A percentile compares a stretch with the other conserved stretches of the same genome.
These are phyloP conservation scores for Annulohypoxylon nitens DNA, from an alignment of 495 filamentous ascomycete genomes.

Conservation along the genomic window DNA sequence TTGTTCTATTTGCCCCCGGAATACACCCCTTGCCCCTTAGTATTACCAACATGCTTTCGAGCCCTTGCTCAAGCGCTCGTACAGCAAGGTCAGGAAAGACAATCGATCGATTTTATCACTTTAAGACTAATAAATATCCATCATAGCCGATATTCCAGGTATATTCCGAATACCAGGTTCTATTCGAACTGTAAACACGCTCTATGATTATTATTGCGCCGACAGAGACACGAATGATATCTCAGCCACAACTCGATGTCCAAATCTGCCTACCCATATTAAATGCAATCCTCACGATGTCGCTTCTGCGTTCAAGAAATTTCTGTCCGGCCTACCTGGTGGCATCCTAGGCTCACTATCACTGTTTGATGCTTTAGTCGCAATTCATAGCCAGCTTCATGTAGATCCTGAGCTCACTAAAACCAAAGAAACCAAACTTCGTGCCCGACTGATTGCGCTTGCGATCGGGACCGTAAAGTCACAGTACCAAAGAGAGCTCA, in stretches of 20 bases:
- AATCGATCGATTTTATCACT: not conserved
- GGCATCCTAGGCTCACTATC: conserved; percentile 78
- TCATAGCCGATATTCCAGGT: conserved; percentile 64
- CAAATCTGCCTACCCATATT: conserved; percentile 68
- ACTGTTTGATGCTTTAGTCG: conserved; percentile 74
- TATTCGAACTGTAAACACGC: conserved; percentile 62
- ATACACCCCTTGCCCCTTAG: conserved; percentile 72
- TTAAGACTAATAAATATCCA: conserved; percentile 39
- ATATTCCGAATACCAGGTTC: conserved; percentile 77
- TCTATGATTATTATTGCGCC: conserved; percentile 74
- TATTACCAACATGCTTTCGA: conserved; percentile 80
- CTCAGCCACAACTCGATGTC: conserved; percentile 65
- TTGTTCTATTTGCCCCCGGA: conserved; percentile 74
- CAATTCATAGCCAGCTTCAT: conserved; percentile 69
- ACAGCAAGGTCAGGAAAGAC: conserved; percentile 68
- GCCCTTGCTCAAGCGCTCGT: conserved; percentile 75
- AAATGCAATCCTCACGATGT: conserved; percentile 73
- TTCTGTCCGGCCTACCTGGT: conserved; percentile 77
- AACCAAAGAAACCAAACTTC: conserved; percentile 65
- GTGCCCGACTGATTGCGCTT: conserved; percentile 73
- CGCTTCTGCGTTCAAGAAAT: conserved; percentile 76
- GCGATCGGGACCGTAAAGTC: conserved; percentile 69
- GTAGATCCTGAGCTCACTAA: conserved; percentile 61
- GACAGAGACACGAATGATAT: conserved; percentile 63
- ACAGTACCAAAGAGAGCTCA: conserved; percentile 70